These are phyloP conservation scores for Allium fistulosum DNA, from an alignment of 106 monocot genomes.

Conservation along the genomic window DNA sequence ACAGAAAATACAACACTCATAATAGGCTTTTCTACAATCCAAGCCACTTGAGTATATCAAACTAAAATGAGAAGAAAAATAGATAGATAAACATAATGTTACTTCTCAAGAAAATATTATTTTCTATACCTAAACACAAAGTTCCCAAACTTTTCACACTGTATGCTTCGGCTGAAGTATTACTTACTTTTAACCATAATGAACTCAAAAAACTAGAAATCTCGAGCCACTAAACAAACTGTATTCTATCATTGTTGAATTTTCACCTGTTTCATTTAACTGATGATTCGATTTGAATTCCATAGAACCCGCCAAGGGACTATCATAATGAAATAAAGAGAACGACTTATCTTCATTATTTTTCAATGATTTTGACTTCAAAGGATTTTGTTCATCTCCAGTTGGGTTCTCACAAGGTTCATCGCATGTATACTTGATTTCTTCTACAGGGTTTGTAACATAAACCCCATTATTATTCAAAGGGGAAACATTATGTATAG, in stretches of 20 bases:
- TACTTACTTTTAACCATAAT: conserved; percentile 3
- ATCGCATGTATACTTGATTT: too few relatives aligned
- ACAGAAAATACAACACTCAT: too few relatives aligned
- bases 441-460: too few relatives aligned
- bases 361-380: not conserved
- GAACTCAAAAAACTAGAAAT: conserved; percentile 65
- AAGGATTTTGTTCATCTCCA: not conserved
- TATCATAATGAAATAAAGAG: conserved; percentile 89
- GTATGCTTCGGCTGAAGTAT: not conserved
- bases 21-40: not conserved
- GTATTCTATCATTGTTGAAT: conserved; percentile 59
- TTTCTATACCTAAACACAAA: conserved; percentile 14
- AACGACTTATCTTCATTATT: conserved; percentile 26
- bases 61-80: not conserved
- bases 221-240: conserved; percentile 59
- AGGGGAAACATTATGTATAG: not conserved
- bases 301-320: conserved; percentile 43
- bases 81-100: not conserved
- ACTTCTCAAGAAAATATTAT: conserved; percentile 12
- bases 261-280: conserved; percentile 12
- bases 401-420: not conserved
- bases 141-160: conserved; percentile 8
- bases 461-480: too few relatives aligned
- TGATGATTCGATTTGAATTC: not conserved
- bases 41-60: not conserved